A percentile compares a stretch with the other conserved stretches of the same genome.
These are phyloP conservation scores for Leersia perrieri DNA, from an alignment of 176 grass and related monocot genomes.

Conservation along the genomic window DNA sequence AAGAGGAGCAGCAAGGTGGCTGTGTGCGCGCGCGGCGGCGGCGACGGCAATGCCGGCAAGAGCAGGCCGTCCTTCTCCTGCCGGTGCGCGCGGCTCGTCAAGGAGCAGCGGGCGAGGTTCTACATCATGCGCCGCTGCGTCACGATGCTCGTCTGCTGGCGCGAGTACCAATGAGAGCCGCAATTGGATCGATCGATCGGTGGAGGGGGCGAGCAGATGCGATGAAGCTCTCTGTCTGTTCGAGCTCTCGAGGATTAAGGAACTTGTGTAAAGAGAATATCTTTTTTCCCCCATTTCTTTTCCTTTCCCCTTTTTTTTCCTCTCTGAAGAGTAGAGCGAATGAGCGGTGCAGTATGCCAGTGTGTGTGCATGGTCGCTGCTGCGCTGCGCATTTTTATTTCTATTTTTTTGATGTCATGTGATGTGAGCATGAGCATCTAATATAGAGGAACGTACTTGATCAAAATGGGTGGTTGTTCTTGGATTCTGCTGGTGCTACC, in stretches of 20 bases:
- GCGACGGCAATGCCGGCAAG: conserved; percentile 8
- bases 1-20: conserved; percentile 40
- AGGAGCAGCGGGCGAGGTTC: conserved; percentile 84
- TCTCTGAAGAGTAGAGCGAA: conserved; percentile 23
- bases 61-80: conserved; percentile 62
- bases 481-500: background rate
- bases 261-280: conserved; percentile 30
- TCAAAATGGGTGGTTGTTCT: background rate
- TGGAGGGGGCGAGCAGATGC: background rate
- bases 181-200: background rate
- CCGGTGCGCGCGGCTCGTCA: conserved; percentile 76
- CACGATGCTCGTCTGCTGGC: conserved; percentile 88
- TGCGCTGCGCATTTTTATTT: conserved; percentile 17
- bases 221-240: background rate
- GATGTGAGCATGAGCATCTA: background rate
- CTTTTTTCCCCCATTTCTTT: background rate
- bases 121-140: conserved; percentile 97
- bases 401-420: background rate
- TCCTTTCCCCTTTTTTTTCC: background rate
- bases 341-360: background rate
- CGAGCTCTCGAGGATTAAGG: background rate
- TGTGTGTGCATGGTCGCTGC: conserved; percentile 4
- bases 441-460: background rate
- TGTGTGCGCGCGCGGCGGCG: conserved; percentile 10
- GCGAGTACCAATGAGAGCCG: conserved; percentile 67